phyloP scores from a whole-genome alignment of 371 early-diverging fungal genomes.

The Mucor piriformis region DNA sequence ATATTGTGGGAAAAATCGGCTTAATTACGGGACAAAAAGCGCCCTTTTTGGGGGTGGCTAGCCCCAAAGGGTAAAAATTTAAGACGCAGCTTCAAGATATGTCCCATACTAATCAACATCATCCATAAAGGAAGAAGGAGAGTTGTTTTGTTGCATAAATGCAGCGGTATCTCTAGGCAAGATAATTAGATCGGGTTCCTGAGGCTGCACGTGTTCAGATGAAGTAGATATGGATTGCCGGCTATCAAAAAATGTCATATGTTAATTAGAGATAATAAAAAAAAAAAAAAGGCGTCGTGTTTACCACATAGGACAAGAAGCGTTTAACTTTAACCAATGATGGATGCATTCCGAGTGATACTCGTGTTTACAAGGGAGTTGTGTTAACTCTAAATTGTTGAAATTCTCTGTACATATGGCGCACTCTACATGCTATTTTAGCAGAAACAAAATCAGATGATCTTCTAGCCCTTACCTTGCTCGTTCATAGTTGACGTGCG shows the following conservation, averaged over 20 bases:
- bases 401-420: conserved; percentile 13
- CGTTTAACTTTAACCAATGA: conserved; percentile 15
- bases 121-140: not conserved
- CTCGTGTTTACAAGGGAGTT: conserved; percentile 13
- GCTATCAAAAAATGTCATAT: not conserved
- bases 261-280: not conserved
- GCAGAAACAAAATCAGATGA: too few species aligned
- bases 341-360: conserved; percentile 17
- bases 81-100: too few species aligned
- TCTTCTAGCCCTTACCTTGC: too few species aligned
- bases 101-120: conserved; percentile 13
- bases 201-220: not conserved
- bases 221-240: not conserved
- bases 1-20: too few species aligned
- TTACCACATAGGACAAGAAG: conserved; percentile 24
- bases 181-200: not conserved
- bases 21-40: too few species aligned
- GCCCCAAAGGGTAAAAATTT: too few species aligned
- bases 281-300: not conserved
- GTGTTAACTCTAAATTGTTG: not conserved
- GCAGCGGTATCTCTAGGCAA: not conserved
- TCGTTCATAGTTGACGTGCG: not conserved
- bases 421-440: conserved; percentile 2
- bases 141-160: not conserved
- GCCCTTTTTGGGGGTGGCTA: too few species aligned